Evolutionary conservation across 805 yeast genomes (phyloP).

Genomic region (Kluyveromyces starmeri): DNA sequence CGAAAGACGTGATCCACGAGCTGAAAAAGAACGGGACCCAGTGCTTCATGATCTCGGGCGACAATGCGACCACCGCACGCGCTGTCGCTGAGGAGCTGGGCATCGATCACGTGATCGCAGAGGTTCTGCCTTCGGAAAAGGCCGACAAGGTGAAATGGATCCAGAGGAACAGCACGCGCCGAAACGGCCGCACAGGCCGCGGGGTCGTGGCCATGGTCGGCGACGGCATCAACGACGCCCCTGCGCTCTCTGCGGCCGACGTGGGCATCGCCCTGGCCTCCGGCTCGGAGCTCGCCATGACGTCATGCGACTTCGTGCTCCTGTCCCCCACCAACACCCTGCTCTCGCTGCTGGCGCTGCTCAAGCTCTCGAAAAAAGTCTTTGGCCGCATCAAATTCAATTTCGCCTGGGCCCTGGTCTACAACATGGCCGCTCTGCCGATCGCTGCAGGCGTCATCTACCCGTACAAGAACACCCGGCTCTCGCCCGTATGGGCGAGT

Average conservation of each 20-base stretch:
- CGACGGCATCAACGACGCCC: slow-evolving; percentile 79
- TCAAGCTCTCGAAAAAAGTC: slow-evolving; percentile 43
- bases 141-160: slow-evolving; percentile 50
- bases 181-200: slow-evolving; percentile 15
- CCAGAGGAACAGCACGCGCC: slow-evolving; percentile 33
- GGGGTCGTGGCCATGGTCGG: slow-evolving; percentile 64
- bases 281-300: slow-evolving; percentile 68
- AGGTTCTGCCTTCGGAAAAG: slow-evolving; percentile 67
- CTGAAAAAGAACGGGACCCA: slow-evolving; percentile 37
- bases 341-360: slow-evolving; percentile 42
- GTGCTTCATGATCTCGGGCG: slow-evolving; percentile 75
- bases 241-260: slow-evolving; percentile 66
- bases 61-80: slow-evolving; percentile 55
- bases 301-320: slow-evolving; percentile 66
- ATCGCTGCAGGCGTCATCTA: slow-evolving; percentile 61
- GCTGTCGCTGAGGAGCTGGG: slow-evolving; percentile 60
- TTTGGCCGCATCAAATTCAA: slow-evolving; percentile 47
- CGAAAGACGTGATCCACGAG: slow-evolving; percentile 40
- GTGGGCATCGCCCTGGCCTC: slow-evolving; percentile 71
- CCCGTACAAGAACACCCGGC: slow-evolving; percentile 43
- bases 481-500: slow-evolving; percentile 59
- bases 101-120: slow-evolving; percentile 53
- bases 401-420: slow-evolving; percentile 51
- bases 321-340: slow-evolving; percentile 45
- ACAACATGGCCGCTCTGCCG: slow-evolving; percentile 50